Evolutionary conservation across 1,139 yeast species (phyloP), one percentile per base, ranked within the genome.

Genomic region (Trichomonascaceae sp.): DNA sequence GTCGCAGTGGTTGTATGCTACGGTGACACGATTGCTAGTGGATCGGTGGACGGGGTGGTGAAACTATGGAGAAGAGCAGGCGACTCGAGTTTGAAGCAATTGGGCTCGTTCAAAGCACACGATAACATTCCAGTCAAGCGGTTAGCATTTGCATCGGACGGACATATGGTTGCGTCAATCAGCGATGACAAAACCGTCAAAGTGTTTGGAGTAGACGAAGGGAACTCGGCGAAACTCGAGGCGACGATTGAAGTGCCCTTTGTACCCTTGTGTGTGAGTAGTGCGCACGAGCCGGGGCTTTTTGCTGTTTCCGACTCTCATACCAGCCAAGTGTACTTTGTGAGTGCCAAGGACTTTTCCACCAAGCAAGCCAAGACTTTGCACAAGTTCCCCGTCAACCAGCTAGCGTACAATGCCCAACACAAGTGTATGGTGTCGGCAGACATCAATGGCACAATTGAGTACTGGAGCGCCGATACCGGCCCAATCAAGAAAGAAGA

Each of bases 151-250:
- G 44, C 50, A 17, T 38, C 36, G 2, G 52, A 52, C 28, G 59
- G 59, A 6, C 37, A 41, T 27, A 38, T 48, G 17, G 45, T 62
- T 36, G 62, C 56, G 3, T 55, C 62, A 9, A 37, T 60, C 8
- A 58, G 60, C 17, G 47, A 46, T 13, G 59, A 62, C 36, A 35
- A 40, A 8, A 43, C 51, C 2, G 33, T 60, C 26, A 63, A 56
- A 42, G 43, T 67, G 3, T 67, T 64, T 44, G 72, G 67, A 36
- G 52, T 65, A 28, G 69, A 67, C 39, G 62, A 67, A 69, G 56
- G 62, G 13, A 61, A 55, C 35, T 56, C 60, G n/a, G n/a, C n/a
- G n/a, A n/a, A n/a, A n/a, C 29, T 48, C 16, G 48, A 51, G 31
- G 31, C 48, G n/a, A 37, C 34, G 9, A 37, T 38, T 31, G n/a